Percentiles rank a stretch among this genome's conserved stretches.
These are phyloP conservation scores for Rhododendron henanense DNA, from an alignment of 148 eudicot genomes.

Conservation along the genomic window DNA sequence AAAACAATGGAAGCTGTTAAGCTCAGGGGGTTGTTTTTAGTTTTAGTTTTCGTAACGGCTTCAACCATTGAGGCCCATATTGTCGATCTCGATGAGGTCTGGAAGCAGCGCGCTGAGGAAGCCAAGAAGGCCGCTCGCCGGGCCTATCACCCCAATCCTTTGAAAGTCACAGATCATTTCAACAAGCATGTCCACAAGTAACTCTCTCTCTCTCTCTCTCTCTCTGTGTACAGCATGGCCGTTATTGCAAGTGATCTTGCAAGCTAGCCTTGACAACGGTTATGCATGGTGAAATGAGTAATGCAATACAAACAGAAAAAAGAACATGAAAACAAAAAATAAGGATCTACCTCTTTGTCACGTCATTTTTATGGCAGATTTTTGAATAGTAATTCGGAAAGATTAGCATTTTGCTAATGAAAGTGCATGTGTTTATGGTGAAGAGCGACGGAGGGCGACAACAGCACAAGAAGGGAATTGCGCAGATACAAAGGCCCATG, in stretches of 20 bases:
- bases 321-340: not conserved
- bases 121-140: slow-evolving; percentile 26
- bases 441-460: slow-evolving; percentile 12
- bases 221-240: not conserved
- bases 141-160: slow-evolving; percentile 42
- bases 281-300: not conserved
- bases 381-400: not conserved
- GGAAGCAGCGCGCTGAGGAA: slow-evolving; percentile 34
- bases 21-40: slow-evolving; percentile 16
- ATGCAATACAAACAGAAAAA: not conserved
- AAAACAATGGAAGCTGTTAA: slow-evolving; percentile 18
- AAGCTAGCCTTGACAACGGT: not conserved
- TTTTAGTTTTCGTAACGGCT: slow-evolving; percentile 23
- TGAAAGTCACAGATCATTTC: slow-evolving; percentile 19
- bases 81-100: slow-evolving; percentile 34
- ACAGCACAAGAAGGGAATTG: slow-evolving; percentile 34
- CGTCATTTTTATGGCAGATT: not conserved
- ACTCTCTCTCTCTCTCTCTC: not conserved
- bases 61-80: slow-evolving; percentile 22
- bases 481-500: slow-evolving; percentile 22
- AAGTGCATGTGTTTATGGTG: not conserved
- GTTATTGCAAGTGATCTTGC: not conserved
- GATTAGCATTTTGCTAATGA: not conserved
- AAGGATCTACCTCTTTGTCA: not conserved
- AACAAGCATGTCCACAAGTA: slow-evolving; percentile 32